Base-by-base conservation (phyloP, 1,284 basidiomycete genomes). In the Melampsora larici-populina region DNA sequence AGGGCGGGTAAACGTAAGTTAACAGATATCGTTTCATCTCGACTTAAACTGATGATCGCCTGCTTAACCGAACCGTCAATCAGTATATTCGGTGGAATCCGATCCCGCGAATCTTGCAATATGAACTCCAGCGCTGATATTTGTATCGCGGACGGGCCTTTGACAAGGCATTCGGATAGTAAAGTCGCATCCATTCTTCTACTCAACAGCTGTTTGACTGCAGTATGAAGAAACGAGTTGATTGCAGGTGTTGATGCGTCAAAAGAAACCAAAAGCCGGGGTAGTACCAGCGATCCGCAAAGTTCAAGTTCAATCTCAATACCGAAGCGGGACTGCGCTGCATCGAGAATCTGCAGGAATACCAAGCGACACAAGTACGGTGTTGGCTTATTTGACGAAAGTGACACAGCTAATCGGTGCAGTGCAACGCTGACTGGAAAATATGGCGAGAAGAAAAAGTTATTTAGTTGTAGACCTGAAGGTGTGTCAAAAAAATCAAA, bases 301-400 rank as follows among this genome's bases (percentile, higher is more conserved):
- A 55, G 5, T 24, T 55, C 3, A 62, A 51, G 18, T 48, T 51
- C 40, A 15, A 49, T 33, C 31, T 29, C 63, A 58, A 69, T 77
- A 7, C 26, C 58, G 40, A 77, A 77, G 43, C 75, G 67, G 21
- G 15, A 62, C 33, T 77, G 51, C 24, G 69, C 18, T 29, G 36
- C 48, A 26, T 70, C 46, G 3, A 70, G 21, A 21, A 70, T 77
- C 51, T 77, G 51, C 43, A 77, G 29, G 51, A 70, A 77, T 5
- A 66, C 43, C 11, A 66, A 51, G 24, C 58, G 66, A 24, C 67
- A 77, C 40, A 77, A 24, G 43, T 60, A 55, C 11, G 66, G 75
- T 3, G 9, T 36, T 11, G 46, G 29, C 29, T 24, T 13, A 21
- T 11, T 26, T 3, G 58, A 64, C n/a, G 49, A 40, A 24, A 77